Evolutionary conservation across 331 rosid species (phyloP), one percentile per base, ranked within the genome.

Genomic region (Saraca asoca): DNA sequence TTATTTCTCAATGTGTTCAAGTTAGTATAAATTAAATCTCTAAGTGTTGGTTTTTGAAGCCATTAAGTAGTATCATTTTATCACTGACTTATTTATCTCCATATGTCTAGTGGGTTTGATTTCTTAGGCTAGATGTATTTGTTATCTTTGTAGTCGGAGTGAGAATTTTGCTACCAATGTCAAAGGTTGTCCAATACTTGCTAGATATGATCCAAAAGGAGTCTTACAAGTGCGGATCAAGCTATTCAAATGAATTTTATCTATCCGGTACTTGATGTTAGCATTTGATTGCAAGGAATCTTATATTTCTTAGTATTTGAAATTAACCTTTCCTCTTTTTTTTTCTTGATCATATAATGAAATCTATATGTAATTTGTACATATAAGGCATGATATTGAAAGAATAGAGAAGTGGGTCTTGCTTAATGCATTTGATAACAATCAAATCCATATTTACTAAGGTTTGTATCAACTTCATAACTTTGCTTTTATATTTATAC

Each of bases 151-250:
- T 95, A 92, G 98, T 64, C 89, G 1, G 85, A 87, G 78, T 96
- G 95, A 55, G 95, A 89, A 79, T 89, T 89, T 72, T 79, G 84
- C 98, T 96, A 33, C 80, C 78, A n/a, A 89, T 87, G 93, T 89
- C 98, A 5, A 90, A 81, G 68, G 98, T 92, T 37, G 98, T 89
- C 51, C 80, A 83, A 76, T 89, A 89, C 78, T 77, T 92, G 5
- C 57, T 80, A 19, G 86, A 85, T 72, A 87, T 92, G 98, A 85
- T 89, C 58, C 75, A 83, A 64, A 82, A 68, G 80, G 96, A 89
- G 75, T 75, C 83, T 56, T 75, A 43, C 5, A 81, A 85, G 69
- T 73, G 79, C 31, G 89, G 83, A 76, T 83, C 84, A 24, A 24
- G 3, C 3, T 1, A 24, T 24, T 24, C 31, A 59, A 73, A 64